Evolutionary conservation across 345 rosid species (phyloP).

Genomic region (Mangifera indica): DNA sequence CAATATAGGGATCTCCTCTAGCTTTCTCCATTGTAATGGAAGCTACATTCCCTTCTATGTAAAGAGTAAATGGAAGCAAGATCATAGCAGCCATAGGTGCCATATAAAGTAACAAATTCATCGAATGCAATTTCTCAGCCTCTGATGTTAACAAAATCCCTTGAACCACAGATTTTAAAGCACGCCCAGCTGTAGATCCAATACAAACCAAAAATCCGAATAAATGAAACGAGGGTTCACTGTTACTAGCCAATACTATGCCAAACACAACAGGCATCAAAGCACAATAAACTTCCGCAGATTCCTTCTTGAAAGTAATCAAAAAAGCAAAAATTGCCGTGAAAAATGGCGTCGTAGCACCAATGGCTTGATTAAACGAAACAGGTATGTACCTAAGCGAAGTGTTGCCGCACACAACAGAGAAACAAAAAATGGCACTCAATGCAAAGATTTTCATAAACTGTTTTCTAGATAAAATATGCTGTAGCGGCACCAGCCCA

Average conservation of each 20-base stretch:
- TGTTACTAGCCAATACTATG: conserved; percentile 85
- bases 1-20: conserved; percentile 54
- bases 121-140: conserved; percentile 90
- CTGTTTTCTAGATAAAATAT: conserved; percentile 72
- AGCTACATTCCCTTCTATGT: conserved; percentile 88
- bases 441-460: conserved; percentile 76
- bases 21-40: conserved; percentile 75
- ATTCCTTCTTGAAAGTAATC: conserved; percentile 85
- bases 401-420: conserved; percentile 96
- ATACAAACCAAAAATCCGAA: conserved; percentile 92
- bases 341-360: conserved; percentile 98
- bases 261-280: conserved; percentile 90
- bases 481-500: conserved; percentile 82
- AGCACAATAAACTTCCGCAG: conserved; percentile 81
- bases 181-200: conserved; percentile 94
- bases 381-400: conserved; percentile 91
- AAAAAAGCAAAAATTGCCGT: conserved; percentile 91
- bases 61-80: conserved; percentile 84
- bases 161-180: conserved; percentile 89
- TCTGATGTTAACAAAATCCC: conserved; percentile 82
- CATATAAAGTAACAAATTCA: conserved; percentile 91
- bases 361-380: conserved; percentile 95
- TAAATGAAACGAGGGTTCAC: conserved; percentile 86
- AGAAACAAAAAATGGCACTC: conserved; percentile 82
- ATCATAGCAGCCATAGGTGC: conserved; percentile 97